Conservation (phyloP, 164 flowering plant genomes). For the Magnolia kwangsiensis region DNA sequence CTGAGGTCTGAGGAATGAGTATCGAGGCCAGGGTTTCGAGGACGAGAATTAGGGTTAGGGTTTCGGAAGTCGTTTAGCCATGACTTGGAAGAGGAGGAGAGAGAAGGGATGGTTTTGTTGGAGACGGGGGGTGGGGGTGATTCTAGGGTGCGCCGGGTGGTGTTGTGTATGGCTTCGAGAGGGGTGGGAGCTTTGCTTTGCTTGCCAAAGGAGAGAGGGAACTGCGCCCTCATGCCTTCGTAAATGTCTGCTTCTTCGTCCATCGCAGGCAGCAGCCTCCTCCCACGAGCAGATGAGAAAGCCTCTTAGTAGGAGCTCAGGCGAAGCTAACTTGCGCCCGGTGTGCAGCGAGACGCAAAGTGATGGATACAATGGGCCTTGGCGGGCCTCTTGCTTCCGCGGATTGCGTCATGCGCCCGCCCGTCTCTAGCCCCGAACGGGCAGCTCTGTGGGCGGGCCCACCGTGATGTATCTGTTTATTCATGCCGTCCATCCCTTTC, state of each 20-base stretch:
- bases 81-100: constrained; percentile 48
- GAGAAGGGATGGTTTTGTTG: constrained; percentile 30
- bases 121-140: constrained; percentile 5
- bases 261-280: not conserved
- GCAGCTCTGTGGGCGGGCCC: no score
- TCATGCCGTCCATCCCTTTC: no score
- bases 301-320: not conserved
- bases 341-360: not conserved
- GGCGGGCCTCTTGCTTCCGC: no score
- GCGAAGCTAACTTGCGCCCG: not conserved
- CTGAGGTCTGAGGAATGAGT: not conserved
- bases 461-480: no score
- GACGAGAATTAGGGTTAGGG: constrained; percentile 24
- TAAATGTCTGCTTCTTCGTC: constrained; percentile 61
- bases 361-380: not conserved
- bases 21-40: not conserved
- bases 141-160: constrained; percentile 55
- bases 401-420: no score
- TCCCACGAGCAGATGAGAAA: not conserved
- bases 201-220: constrained; percentile 87
- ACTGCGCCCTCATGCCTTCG: constrained; percentile 76
- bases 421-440: no score
- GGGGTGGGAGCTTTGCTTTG: constrained; percentile 63
- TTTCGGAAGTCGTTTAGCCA: constrained; percentile 47
- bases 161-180: constrained; percentile 67